Base-by-base conservation (phyloP, 371 early-diverging fungal species). In the Rhizopus sp. region DNA sequence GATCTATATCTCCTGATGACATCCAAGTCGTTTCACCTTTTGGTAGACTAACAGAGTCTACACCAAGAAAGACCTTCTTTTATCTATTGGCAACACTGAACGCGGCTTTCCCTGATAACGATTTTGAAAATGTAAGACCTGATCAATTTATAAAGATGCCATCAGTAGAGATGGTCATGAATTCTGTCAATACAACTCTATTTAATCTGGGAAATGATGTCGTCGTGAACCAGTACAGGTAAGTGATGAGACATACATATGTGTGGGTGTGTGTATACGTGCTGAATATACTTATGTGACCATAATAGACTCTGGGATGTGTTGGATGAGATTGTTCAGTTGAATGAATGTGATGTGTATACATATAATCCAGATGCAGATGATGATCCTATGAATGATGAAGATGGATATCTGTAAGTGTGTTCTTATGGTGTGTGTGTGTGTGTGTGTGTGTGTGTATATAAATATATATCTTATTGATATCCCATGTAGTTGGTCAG, bases 71-170 rank as follows among this genome's bases (percentile, higher is more conserved):
- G 76, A 93, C 93, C 2, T 80, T 95, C 50, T 95, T 93, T 66
- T 95, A 93, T 69, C 80, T 97, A 9, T 82, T 97, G 37, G 92
- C 93, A 7, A 96, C 95, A 0, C 76, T 97, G 38, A 97, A 97
- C 62, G 91, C 94, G 5, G 89, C 93, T 3, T 97, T 90, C 60
- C 96, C 97, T 4, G 96, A 97, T 60, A 90, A 95, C 62, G 97
- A 96, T 68, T 97, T 96, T 77, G 92, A 93, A 54, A 92, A 93
- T 51, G 78, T 92, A 10, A 86, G 88, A 53, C 94, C 95, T 7
- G 94, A 95, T 49, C 88, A 91, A 50, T 95, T 96, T 62, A 73
- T 78, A 33, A 90, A 90, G 55, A 83, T 92, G 41, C 88, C 91
- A 0, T 82, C 88, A 0, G 59, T 87, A 4, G 78, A 81, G 37